Conservation (phyloP, 1,284 basidiomycete species). For the Grifola frondosa region DNA sequence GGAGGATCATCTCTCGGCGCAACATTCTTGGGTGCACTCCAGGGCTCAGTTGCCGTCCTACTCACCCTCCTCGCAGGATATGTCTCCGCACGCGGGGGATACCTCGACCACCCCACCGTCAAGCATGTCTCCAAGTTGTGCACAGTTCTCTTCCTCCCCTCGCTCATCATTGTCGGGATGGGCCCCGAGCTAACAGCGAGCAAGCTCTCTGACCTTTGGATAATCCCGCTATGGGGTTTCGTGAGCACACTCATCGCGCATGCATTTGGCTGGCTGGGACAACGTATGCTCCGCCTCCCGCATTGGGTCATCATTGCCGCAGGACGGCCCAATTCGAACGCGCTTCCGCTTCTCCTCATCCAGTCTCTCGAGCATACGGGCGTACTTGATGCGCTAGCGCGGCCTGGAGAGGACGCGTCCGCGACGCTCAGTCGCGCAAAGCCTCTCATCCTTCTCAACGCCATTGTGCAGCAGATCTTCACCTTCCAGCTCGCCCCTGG, state of each 20-base stretch:
- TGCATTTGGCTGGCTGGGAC: constrained; percentile 28
- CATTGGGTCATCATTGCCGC: constrained; percentile 33
- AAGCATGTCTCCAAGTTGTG: constrained; percentile 29
- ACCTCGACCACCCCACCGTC: constrained; percentile 26
- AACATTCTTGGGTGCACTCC: constrained; percentile 30
- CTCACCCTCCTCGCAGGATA: constrained; percentile 32
- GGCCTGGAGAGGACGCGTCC: constrained; percentile 16
- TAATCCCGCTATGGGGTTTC: constrained; percentile 34
- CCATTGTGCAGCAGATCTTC: constrained; percentile 32
- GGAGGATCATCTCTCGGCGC: constrained; percentile 10
- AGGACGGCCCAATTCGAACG: constrained; percentile 34
- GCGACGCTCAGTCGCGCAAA: constrained; percentile 28
- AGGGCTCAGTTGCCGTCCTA: constrained; percentile 32
- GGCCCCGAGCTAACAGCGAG: constrained; percentile 29
- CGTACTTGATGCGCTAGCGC: constrained; percentile 25
- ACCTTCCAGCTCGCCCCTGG: constrained; percentile 31
- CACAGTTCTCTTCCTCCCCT: constrained; percentile 33
- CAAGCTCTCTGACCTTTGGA: constrained; percentile 27
- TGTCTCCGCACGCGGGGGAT: constrained; percentile 19
- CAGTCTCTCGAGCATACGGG: constrained; percentile 29
- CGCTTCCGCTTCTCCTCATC: constrained; percentile 32
- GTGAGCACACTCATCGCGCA: constrained; percentile 28
- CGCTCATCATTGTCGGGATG: constrained; percentile 34
- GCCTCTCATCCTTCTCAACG: constrained; percentile 33
- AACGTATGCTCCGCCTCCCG: constrained; percentile 23